A percentile compares a stretch with the other conserved stretches of the same genome.
These are phyloP conservation scores for Myxozyma mucilagina DNA, from an alignment of 805 yeast species.

Conservation along the genomic window DNA sequence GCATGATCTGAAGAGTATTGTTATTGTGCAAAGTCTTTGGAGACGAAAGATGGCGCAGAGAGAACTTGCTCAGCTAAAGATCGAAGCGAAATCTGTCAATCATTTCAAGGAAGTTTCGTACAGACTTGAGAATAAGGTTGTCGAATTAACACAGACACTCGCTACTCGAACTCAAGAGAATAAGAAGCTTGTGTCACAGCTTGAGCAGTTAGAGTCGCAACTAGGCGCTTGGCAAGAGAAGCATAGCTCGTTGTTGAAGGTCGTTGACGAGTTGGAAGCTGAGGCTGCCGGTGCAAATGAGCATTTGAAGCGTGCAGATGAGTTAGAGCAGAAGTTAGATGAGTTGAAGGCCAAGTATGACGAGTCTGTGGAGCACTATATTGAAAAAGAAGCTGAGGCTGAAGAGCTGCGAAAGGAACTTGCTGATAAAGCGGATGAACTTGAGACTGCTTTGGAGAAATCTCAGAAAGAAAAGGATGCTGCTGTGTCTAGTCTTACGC, in stretches of 20 bases:
- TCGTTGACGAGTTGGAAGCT: conserved; percentile 35
- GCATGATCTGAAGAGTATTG: conserved; percentile 54
- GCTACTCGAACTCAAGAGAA: conserved; percentile 81
- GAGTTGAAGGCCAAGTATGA: conserved; percentile 35
- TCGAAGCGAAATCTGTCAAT: conserved; percentile 90
- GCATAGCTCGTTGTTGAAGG: conserved; percentile 35
- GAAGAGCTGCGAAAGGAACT: conserved; percentile 13
- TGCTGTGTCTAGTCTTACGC: conserved; percentile 29
- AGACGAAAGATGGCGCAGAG: conserved; percentile 74
- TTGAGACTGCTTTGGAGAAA: conserved; percentile 17
- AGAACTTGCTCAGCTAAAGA: conserved; percentile 63
- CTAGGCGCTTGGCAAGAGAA: conserved; percentile 37
- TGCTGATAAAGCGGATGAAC: conserved; percentile 18
- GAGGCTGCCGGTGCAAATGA: conserved; percentile 33
- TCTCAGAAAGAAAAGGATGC: conserved; percentile 25
- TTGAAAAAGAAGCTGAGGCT: conserved; percentile 19
- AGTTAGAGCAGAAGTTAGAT: conserved; percentile 23
- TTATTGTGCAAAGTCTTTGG: conserved; percentile 71
- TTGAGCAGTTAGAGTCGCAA: conserved; percentile 45
- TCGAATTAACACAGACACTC: conserved; percentile 84
- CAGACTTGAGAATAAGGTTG: conserved; percentile 94
- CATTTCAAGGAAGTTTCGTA: conserved; percentile 90
- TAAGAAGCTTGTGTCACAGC: conserved; percentile 63
- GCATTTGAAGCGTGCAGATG: conserved; percentile 25
- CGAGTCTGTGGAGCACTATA: conserved; percentile 34